These are phyloP conservation scores for Primulina huaijiensis DNA, from an alignment of 257 asterid genomes.

Conservation along the genomic window DNA sequence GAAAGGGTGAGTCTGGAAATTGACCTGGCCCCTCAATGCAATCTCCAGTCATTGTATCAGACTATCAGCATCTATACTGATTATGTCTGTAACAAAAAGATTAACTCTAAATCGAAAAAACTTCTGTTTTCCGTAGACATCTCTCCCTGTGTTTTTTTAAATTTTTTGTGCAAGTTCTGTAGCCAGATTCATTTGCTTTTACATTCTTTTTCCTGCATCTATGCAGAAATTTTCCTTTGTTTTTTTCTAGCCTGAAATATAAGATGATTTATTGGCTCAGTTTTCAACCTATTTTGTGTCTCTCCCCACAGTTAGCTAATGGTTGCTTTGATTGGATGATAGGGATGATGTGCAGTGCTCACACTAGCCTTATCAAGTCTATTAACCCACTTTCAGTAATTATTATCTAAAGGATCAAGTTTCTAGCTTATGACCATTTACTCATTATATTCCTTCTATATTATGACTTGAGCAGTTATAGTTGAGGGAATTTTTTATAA, in stretches of 20 bases:
- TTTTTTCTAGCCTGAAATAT: background rate
- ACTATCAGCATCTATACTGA: background rate
- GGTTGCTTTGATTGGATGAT: background rate
- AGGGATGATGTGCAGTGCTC: background rate
- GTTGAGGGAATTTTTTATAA: background rate
- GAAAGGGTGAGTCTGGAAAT: constrained; percentile 73
- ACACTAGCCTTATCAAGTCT: background rate
- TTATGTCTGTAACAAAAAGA: background rate
- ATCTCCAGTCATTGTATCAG: background rate
- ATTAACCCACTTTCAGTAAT: background rate
- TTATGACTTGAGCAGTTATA: background rate
- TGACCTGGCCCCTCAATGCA: background rate
- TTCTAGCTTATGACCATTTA: background rate
- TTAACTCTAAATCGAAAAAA: background rate
- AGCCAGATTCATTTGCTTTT: background rate
- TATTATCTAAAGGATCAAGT: background rate
- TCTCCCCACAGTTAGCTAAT: background rate
- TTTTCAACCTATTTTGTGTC: background rate
- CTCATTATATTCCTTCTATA: background rate
- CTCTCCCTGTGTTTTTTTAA: background rate
- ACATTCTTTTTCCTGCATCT: background rate
- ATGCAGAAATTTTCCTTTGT: background rate
- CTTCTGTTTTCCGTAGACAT: too few species aligned
- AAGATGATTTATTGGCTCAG: background rate
- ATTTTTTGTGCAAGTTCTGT: background rate